These are phyloP conservation scores for Lipomyces kockii DNA, from an alignment of 805 yeast genomes.

Conservation along the genomic window DNA sequence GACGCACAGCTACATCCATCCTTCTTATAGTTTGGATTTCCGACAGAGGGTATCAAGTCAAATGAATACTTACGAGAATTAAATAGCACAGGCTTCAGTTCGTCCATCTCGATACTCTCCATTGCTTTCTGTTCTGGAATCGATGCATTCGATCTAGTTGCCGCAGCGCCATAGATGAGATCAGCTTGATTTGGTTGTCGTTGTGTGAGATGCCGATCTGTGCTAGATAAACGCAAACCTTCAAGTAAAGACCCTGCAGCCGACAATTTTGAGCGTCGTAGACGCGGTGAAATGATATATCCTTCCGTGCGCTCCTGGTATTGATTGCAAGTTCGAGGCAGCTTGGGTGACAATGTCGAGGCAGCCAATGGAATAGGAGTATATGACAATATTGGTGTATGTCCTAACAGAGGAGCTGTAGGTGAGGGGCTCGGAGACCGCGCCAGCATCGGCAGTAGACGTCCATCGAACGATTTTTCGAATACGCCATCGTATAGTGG, in stretches of 20 bases:
- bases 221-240: background rate
- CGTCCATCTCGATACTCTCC: background rate
- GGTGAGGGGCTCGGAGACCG: conserved; percentile 1
- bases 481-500: conserved; percentile 5
- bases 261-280: background rate
- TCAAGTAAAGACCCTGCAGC: background rate
- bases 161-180: background rate
- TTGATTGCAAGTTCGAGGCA: background rate
- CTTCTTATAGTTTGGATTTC: background rate
- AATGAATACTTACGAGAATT: background rate
- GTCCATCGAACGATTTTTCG: conserved; percentile 7
- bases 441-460: background rate
- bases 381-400: background rate
- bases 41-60: background rate
- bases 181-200: conserved; percentile 1
- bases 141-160: background rate
- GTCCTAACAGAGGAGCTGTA: background rate
- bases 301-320: background rate
- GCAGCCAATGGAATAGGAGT: background rate
- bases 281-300: background rate
- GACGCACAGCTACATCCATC: background rate
- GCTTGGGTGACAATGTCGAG: background rate
- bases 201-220: background rate
- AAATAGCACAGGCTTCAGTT: background rate
- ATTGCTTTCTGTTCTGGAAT: background rate